A percentile compares a stretch with the other conserved stretches of the same genome.
phyloP scores from a whole-genome alignment of 2,329 filamentous ascomycete species.

The Pseudocercospora crystallina region DNA sequence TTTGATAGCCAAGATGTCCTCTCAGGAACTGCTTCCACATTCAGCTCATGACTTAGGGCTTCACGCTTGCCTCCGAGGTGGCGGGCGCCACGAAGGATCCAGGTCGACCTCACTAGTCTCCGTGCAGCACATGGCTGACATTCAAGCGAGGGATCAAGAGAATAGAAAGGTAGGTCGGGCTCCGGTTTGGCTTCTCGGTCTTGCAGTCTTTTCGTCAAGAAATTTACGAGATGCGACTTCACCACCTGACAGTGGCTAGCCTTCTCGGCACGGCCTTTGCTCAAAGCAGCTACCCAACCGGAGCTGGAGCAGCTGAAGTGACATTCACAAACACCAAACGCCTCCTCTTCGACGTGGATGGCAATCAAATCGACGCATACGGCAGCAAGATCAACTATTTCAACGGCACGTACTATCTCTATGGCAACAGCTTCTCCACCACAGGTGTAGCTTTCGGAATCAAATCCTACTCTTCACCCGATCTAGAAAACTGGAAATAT shows the following conservation, averaged over 20 bases:
- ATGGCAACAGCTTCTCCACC: constrained; percentile 29
- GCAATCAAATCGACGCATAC: constrained; percentile 30
- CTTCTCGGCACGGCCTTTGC: constrained; percentile 1
- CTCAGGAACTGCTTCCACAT: constrained; percentile 1
- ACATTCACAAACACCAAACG: constrained; percentile 26
- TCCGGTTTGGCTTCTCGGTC: neutral
- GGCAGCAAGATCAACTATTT: constrained; percentile 28
- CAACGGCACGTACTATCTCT: constrained; percentile 28
- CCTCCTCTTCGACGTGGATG: constrained; percentile 26
- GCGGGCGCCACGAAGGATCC: neutral
- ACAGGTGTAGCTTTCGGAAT: constrained; percentile 25
- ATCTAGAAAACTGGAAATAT: constrained; percentile 27
- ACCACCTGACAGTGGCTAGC: neutral
- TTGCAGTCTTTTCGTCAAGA: neutral
- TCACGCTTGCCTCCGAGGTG: constrained; percentile 1
- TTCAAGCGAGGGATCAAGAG: neutral
- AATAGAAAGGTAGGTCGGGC: neutral
- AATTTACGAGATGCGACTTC: neutral
- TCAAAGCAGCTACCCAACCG: neutral
- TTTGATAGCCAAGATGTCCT: neutral
- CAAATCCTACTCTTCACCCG: constrained; percentile 26
- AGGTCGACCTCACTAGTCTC: neutral
- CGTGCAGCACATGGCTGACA: constrained; percentile 3
- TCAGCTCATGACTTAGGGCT: constrained; percentile 4
- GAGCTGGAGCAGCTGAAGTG: constrained; percentile 8